A percentile compares a stretch with the other conserved stretches of the same genome.
These are phyloP conservation scores for Vinca major DNA, from an alignment of 305 asterid species.

Conservation along the genomic window DNA sequence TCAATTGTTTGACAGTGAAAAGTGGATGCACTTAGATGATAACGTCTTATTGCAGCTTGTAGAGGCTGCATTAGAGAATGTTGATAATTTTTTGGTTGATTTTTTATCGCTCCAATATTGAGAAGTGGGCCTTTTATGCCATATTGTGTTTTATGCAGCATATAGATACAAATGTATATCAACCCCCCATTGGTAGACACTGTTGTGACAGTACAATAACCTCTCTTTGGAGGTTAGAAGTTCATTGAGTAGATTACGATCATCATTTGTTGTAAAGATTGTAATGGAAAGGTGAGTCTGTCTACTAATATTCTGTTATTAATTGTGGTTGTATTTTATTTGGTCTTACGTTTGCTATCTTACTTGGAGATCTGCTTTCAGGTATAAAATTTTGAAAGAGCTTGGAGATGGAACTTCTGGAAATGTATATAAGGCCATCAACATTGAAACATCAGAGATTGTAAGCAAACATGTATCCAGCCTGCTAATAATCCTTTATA, in stretches of 20 bases:
- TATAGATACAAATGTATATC: conserved; percentile 31
- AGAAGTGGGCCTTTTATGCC: conserved; percentile 49
- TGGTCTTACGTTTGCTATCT: conserved; percentile 19
- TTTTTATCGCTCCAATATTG: conserved; percentile 51
- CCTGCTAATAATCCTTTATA: not conserved
- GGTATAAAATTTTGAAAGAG: conserved; percentile 74
- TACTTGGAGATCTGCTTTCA: conserved; percentile 27
- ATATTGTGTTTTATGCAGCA: conserved; percentile 50
- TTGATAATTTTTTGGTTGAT: conserved; percentile 61
- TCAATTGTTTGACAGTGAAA: conserved; percentile 15
- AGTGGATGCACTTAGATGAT: conserved; percentile 59
- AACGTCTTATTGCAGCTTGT: conserved; percentile 72
- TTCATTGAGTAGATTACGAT: conserved; percentile 40
- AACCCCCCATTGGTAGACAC: conserved; percentile 50
- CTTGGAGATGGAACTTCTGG: conserved; percentile 96
- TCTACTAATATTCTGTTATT: conserved; percentile 10
- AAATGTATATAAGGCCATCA: conserved; percentile 80
- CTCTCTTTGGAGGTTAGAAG: conserved; percentile 49
- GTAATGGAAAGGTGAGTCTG: conserved; percentile 67
- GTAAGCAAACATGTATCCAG: conserved; percentile 32
- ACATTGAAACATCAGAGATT: conserved; percentile 61
- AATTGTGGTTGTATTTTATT: conserved; percentile 9
- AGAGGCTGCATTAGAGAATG: conserved; percentile 95
- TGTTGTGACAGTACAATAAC: conserved; percentile 55
- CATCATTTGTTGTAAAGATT: conserved; percentile 27